Percentiles rank a stretch among this genome's conserved stretches.
phyloP scores from a whole-genome alignment of 2,329 filamentous ascomycete genomes.

The Lachnellula cervina region DNA sequence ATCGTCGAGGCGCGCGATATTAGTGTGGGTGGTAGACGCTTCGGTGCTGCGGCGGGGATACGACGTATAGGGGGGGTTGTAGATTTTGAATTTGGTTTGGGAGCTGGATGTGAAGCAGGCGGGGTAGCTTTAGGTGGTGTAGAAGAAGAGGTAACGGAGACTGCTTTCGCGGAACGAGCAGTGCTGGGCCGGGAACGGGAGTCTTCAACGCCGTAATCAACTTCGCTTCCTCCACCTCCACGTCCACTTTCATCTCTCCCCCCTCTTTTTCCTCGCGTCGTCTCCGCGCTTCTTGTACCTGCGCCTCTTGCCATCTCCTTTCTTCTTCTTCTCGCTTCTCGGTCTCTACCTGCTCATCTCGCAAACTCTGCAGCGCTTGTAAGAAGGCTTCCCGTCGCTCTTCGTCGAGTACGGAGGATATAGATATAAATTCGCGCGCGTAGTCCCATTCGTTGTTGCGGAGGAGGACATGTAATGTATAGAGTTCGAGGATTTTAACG shows the following conservation, averaged over 20 bases:
- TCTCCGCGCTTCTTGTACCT: conserved; percentile 52
- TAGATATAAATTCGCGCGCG: conserved; percentile 81
- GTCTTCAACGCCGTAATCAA: conserved; percentile 65
- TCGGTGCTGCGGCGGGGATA: conserved; percentile 2
- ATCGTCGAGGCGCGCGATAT: conserved; percentile 43
- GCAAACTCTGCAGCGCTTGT: conserved; percentile 75
- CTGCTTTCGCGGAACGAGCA: conserved; percentile 1
- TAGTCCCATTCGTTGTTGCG: conserved; percentile 96
- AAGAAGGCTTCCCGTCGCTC: conserved; percentile 86
- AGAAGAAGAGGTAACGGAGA: too few relatives aligned
- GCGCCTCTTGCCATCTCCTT: conserved; percentile 50
- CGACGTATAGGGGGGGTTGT: conserved; percentile 1
- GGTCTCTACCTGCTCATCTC: conserved; percentile 76
- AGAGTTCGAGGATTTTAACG: conserved; percentile 90
- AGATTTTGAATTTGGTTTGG: background rate
- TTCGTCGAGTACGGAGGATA: conserved; percentile 84
- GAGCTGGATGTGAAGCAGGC: conserved; percentile 16
- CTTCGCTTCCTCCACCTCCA: conserved; percentile 51
- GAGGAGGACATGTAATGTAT: conserved; percentile 90
- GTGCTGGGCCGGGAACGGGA: conserved; percentile 26
- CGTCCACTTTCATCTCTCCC: conserved; percentile 43
- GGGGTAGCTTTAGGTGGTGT: conserved; percentile 17
- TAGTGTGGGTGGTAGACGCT: conserved; percentile 18
- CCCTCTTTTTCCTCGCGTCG: conserved; percentile 56
- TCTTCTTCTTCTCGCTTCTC: conserved; percentile 58